Conservation (phyloP, 1,284 basidiomycete genomes). For the Ganoderma sinense region DNA sequence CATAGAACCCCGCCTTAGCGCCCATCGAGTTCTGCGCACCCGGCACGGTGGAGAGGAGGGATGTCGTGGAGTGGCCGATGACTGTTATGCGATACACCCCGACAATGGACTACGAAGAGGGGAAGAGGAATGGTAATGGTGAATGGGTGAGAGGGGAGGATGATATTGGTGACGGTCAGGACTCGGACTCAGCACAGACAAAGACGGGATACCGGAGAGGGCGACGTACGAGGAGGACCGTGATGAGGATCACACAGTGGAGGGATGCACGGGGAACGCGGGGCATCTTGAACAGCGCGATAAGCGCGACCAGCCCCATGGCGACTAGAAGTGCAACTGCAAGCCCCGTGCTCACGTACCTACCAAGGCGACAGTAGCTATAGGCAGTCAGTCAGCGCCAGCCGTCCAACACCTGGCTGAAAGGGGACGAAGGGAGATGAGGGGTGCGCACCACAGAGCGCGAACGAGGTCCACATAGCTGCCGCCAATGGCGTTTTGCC, state of each 20-base stretch:
- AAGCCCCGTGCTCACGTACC: slow-evolving; percentile 26
- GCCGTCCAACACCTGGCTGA: too few relatives aligned
- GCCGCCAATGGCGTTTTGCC: slow-evolving; percentile 28
- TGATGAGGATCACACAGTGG: slow-evolving; percentile 10
- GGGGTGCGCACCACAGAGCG: slow-evolving; percentile 30
- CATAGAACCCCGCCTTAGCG: slow-evolving; percentile 50
- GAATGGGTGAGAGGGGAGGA: neutral
- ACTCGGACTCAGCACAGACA: too few relatives aligned
- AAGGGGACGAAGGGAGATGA: too few relatives aligned
- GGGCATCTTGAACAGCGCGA: slow-evolving; percentile 14
- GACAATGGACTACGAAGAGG: neutral
- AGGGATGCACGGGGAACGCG: slow-evolving; percentile 13
- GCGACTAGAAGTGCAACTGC: slow-evolving; percentile 14
- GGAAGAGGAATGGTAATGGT: too few relatives aligned
- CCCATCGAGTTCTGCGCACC: slow-evolving; percentile 29
- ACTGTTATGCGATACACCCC: slow-evolving; percentile 12
- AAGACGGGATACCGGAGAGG: neutral
- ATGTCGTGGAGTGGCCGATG: slow-evolving; percentile 9
- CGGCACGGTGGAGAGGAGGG: slow-evolving; percentile 16
- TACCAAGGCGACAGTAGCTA: neutral
- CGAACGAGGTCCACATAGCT: slow-evolving; percentile 30
- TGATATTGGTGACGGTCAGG: too few relatives aligned
- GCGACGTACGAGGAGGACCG: slow-evolving; percentile 17
- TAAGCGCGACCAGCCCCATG: neutral
- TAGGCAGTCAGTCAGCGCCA: too few relatives aligned